Conservation (phyloP, 106 monocot genomes). For the Chionographis japonica region DNA sequence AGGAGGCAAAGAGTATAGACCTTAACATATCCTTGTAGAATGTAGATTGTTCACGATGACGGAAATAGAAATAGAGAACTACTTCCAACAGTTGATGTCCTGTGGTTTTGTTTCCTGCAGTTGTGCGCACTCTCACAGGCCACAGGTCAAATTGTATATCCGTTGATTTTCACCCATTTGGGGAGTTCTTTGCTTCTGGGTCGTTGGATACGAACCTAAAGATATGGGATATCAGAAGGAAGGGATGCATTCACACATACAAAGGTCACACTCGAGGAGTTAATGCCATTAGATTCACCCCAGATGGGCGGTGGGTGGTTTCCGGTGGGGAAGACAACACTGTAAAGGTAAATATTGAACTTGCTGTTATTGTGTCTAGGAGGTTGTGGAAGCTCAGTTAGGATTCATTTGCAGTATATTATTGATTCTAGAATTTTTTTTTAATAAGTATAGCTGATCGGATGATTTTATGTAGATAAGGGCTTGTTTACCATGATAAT, state of each 20-base stretch:
- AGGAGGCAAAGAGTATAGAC: slow-evolving; percentile 82
- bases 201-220: slow-evolving; percentile 92
- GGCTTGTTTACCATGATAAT: too few species aligned
- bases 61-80: background rate
- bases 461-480: too few species aligned
- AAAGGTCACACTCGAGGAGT: slow-evolving; percentile 93
- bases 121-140: slow-evolving; percentile 91
- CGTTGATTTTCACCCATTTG: slow-evolving; percentile 96
- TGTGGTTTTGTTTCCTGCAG: slow-evolving; percentile 29
- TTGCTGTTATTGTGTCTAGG: too few species aligned
- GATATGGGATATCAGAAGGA: slow-evolving; percentile 95
- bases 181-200: slow-evolving; percentile 96
- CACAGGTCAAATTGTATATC: slow-evolving; percentile 93
- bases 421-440: background rate
- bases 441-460: too few species aligned
- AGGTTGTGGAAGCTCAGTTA: too few species aligned
- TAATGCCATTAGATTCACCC: slow-evolving; percentile 89
- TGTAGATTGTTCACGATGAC: background rate
- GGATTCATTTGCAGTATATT: background rate
- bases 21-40: slow-evolving; percentile 2
- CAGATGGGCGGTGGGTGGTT: slow-evolving; percentile 97
- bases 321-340: slow-evolving; percentile 88
- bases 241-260: slow-evolving; percentile 98
- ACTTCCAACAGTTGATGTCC: too few species aligned
- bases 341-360: slow-evolving; percentile 55